Evolutionary conservation across 495 filamentous ascomycete species (phyloP), one percentile per base, ranked within the genome.

Genomic region (Aspergillus diversus): DNA sequence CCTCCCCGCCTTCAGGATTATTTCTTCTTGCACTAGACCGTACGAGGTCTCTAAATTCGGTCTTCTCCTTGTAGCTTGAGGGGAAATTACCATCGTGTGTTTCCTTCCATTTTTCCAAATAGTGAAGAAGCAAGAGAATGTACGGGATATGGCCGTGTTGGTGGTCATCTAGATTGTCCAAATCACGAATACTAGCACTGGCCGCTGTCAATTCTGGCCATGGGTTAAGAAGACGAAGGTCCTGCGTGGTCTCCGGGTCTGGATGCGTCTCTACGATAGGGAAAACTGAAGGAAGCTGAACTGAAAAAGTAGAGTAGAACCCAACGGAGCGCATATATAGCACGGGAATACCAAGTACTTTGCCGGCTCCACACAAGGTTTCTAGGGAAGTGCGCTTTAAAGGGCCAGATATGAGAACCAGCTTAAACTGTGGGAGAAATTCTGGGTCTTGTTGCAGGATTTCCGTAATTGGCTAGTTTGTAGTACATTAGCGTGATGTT

Each of bases 251-350:
- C 47, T 91, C 89, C 32, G 91, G 88, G 61, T 97, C 93, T 1
- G 96, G 95, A 67, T 99, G 95, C 32, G 94, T 97, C 72, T 99
- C 93, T 68, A 98, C 91, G 66, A 98, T 92, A n/a, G 92, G 92
- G 65, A 96, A 97, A 8, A 84, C 84, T 17, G 84, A 78, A 5
- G 91, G 89, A 16, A 96, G 83, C 66, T 85, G 83, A 60, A 95
- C 80, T 4, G 87, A 88, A 73, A 97, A 94, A 39, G 89, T 89
- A 3, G 92, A 90, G 71, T 91, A 92, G 78, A 96, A 97, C 5
- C 95, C 95, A 35, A 92, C 82, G 27, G 89, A 97, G 70, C 96
- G 92, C 33, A 91, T 81, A 61, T 95, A 90, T 59, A 98, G 84
- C 13, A 95, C 77, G 12, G 93, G 93, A 46, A 89, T 89, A 39